Percentiles rank a stretch among this genome's conserved stretches.
These are phyloP conservation scores for Penicillium sp. DNA, from an alignment of 2,329 filamentous ascomycete genomes.

Conservation along the genomic window DNA sequence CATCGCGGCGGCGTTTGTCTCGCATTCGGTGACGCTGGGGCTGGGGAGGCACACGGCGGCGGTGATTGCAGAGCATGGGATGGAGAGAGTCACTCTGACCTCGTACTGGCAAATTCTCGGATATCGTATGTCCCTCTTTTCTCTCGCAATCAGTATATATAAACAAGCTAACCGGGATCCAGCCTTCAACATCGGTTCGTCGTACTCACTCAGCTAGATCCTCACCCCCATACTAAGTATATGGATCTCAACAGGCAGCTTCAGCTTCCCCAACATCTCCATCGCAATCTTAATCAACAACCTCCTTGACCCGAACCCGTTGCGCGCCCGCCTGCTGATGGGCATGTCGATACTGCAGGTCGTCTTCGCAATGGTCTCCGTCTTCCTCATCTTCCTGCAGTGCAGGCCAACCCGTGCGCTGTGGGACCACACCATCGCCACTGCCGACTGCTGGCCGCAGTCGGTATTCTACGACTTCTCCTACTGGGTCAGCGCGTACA, in stretches of 20 bases:
- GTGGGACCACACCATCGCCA: slow-evolving; percentile 27
- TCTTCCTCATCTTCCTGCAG: slow-evolving; percentile 33
- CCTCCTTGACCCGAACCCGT: slow-evolving; percentile 31
- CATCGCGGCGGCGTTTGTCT: slow-evolving; percentile 31
- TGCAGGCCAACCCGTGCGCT: slow-evolving; percentile 27
- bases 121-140: slow-evolving; percentile 24
- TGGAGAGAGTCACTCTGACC: slow-evolving; percentile 22
- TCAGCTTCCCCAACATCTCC: slow-evolving; percentile 36
- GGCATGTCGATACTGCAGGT: slow-evolving; percentile 31
- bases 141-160: not conserved
- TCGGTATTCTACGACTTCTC: slow-evolving; percentile 29
- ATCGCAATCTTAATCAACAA: slow-evolving; percentile 33
- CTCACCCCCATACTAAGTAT: no score
- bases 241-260: slow-evolving; percentile 17
- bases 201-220: no score
- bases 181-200: slow-evolving; percentile 33
- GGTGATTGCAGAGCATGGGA: slow-evolving; percentile 30
- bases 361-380: slow-evolving; percentile 28
- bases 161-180: not conserved
- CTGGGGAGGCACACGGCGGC: slow-evolving; percentile 33
- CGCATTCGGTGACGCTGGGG: slow-evolving; percentile 31
- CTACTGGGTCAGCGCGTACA: slow-evolving; percentile 35
- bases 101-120: slow-evolving; percentile 34
- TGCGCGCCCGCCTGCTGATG: slow-evolving; percentile 26
- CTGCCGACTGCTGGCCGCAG: slow-evolving; percentile 28